These are phyloP conservation scores for Phlebiopsis gigantea DNA, from an alignment of 768 basidiomycete species.

Conservation along the genomic window DNA sequence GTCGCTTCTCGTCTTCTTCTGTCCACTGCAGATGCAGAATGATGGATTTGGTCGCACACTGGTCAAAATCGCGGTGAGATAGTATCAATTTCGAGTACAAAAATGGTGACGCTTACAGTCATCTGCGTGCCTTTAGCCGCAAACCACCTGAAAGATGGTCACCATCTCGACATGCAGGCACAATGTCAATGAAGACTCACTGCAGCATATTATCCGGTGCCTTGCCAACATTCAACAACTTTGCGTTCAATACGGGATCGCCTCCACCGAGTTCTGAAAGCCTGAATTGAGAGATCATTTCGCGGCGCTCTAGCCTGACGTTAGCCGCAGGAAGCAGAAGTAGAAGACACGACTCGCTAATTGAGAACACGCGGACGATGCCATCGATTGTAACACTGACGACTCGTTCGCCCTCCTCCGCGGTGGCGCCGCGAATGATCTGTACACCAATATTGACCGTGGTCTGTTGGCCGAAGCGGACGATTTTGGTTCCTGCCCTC, in stretches of 20 bases:
- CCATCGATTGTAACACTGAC: constrained; percentile 93
- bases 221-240: constrained; percentile 70
- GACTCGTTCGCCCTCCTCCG: constrained; percentile 68
- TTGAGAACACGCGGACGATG: constrained; percentile 86
- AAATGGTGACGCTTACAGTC: constrained; percentile 51
- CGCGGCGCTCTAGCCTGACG: constrained; percentile 50
- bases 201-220: constrained; percentile 88
- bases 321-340: neutral
- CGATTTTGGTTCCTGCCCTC: constrained; percentile 81
- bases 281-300: constrained; percentile 93
- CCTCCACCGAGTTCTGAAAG: constrained; percentile 68
- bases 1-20: constrained; percentile 42
- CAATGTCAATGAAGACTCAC: constrained; percentile 31
- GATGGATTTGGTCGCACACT: constrained; percentile 88
- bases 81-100: neutral
- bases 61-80: neutral
- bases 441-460: constrained; percentile 90
- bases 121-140: constrained; percentile 87
- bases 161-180: constrained; percentile 2
- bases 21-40: constrained; percentile 86
- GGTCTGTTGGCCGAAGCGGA: constrained; percentile 89
- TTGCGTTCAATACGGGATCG: constrained; percentile 61
- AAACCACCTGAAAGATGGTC: constrained; percentile 60
- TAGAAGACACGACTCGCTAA: constrained; percentile 46
- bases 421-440: constrained; percentile 50